Conservation (phyloP, 148 eudicot species). For the Rhododendron griersonianum region DNA sequence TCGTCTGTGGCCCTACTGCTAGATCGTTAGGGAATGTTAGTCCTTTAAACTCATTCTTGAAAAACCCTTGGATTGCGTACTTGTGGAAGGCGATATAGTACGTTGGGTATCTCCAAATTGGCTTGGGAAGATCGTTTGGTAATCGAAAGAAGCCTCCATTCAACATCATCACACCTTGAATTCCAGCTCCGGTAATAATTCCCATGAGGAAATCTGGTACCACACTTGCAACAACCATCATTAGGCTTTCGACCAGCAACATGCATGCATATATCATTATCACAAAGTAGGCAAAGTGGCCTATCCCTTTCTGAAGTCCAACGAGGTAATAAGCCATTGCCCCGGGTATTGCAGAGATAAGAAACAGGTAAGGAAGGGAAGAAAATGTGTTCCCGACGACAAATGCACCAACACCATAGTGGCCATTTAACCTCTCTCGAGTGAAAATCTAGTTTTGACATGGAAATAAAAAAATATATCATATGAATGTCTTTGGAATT, state of each 20-base stretch:
- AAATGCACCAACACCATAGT: slow-evolving; percentile 46
- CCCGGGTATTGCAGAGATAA: slow-evolving; percentile 42
- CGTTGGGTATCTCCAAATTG: slow-evolving; percentile 50
- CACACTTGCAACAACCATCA: slow-evolving; percentile 55
- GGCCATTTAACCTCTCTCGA: slow-evolving; percentile 54
- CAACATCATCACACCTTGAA: slow-evolving; percentile 58
- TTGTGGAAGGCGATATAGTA: slow-evolving; percentile 51
- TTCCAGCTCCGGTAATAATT: slow-evolving; percentile 50
- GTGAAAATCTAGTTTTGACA: slow-evolving; percentile 32
- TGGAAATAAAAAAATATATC: not conserved
- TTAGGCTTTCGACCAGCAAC: slow-evolving; percentile 55
- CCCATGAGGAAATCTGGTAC: slow-evolving; percentile 64
- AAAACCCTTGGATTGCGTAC: slow-evolving; percentile 43
- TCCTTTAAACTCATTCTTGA: slow-evolving; percentile 52
- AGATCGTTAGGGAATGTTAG: slow-evolving; percentile 32
- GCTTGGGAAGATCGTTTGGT: slow-evolving; percentile 55
- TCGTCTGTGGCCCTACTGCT: slow-evolving; percentile 13
- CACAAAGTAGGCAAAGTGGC: slow-evolving; percentile 37
- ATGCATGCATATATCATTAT: slow-evolving; percentile 28
- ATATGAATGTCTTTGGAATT: not conserved
- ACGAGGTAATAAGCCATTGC: slow-evolving; percentile 47
- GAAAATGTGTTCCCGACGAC: slow-evolving; percentile 53
- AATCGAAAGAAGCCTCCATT: slow-evolving; percentile 54
- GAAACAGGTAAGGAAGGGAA: slow-evolving; percentile 40
- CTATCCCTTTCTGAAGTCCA: slow-evolving; percentile 41